phyloP scores from a whole-genome alignment of 441 rosid species.

The Populus tomentosa region DNA sequence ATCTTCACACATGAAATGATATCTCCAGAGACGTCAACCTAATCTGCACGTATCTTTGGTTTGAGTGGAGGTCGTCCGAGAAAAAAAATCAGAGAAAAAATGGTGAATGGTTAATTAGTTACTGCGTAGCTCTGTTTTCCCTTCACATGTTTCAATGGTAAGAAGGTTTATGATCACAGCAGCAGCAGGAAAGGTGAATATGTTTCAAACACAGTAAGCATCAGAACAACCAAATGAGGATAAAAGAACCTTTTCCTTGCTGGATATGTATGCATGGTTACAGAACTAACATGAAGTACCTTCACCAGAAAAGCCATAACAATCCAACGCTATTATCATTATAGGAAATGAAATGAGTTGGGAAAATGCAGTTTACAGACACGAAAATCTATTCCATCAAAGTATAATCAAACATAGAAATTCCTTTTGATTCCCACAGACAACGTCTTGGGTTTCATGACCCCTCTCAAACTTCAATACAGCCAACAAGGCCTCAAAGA shows the following conservation, averaged over 20 bases:
- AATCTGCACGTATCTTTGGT: conserved; percentile 10
- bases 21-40: not conserved
- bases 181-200: not conserved
- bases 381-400: not conserved
- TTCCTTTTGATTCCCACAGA: not conserved
- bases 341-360: not conserved
- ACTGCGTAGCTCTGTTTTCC: too few relatives aligned
- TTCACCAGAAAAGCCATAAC: not conserved
- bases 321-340: not conserved
- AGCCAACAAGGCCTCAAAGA: conserved; percentile 16
- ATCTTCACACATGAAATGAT: not conserved
- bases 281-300: not conserved
- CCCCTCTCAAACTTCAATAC: conserved; percentile 9
- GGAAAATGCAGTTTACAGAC: conserved; percentile 3
- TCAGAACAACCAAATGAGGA: not conserved
- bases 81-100: not conserved
- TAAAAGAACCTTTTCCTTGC: not conserved
- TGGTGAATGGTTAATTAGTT: not conserved
- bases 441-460: conserved; percentile 9
- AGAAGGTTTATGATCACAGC: not conserved
- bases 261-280: not conserved
- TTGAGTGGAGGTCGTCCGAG: conserved; percentile 5
- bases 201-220: not conserved
- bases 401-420: conserved; percentile 14
- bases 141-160: too few relatives aligned